These are phyloP conservation scores for Boletus rubroflammeus DNA, from an alignment of 768 basidiomycete genomes.

Conservation along the genomic window DNA sequence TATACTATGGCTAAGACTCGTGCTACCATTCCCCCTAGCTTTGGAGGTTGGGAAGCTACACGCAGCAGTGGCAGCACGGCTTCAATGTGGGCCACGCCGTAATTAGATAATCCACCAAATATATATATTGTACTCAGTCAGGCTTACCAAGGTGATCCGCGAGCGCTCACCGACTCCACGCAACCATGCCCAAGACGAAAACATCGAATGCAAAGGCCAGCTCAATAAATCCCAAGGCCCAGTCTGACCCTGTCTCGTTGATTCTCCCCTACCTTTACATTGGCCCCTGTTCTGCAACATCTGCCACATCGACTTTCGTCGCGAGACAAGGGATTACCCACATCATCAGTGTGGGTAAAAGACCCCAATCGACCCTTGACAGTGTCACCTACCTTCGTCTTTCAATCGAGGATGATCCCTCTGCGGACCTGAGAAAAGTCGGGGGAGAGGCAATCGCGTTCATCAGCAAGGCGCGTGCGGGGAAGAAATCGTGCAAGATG, in stretches of 20 bases:
- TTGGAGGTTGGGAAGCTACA: too few relatives aligned
- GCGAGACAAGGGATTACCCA: conserved; percentile 7
- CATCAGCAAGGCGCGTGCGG: background rate
- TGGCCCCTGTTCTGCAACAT: conserved; percentile 8
- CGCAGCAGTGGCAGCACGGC: too few relatives aligned
- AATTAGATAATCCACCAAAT: too few relatives aligned
- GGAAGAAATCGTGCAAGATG: background rate
- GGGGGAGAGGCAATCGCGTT: background rate
- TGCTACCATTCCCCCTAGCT: background rate
- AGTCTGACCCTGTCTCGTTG: background rate
- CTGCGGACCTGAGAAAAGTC: conserved; percentile 3
- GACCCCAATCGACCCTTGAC: background rate
- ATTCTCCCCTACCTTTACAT: conserved; percentile 12
- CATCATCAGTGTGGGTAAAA: conserved; percentile 10
- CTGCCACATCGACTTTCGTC: conserved; percentile 1
- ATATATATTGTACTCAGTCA: background rate
- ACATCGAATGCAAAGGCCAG: background rate
- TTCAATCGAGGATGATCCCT: conserved; percentile 6
- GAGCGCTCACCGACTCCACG: background rate
- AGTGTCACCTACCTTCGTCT: conserved; percentile 6
- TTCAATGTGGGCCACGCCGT: too few relatives aligned
- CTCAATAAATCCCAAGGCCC: background rate
- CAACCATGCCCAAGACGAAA: background rate
- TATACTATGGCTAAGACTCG: too few relatives aligned
- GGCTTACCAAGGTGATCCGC: background rate